Conservation (phyloP, 257 asterid genomes). For the Solanum ossicruentum region DNA sequence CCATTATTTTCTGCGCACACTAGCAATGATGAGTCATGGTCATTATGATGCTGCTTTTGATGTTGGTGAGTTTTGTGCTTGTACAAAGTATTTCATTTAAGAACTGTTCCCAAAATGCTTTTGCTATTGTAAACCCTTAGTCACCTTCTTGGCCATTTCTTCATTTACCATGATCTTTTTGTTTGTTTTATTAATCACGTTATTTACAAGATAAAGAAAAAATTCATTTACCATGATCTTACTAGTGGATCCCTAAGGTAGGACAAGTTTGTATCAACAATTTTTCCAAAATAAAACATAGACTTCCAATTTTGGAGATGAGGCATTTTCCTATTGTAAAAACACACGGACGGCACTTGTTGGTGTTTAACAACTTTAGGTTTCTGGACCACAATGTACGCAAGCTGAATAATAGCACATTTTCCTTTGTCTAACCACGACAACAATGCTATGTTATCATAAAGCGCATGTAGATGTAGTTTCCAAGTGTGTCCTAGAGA, state of each 20-base stretch:
- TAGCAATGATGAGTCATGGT: conserved; percentile 64
- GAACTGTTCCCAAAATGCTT: not conserved
- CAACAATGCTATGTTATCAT: not conserved
- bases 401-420: not conserved
- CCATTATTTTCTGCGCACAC: conserved; percentile 85
- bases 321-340: not conserved
- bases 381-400: not conserved
- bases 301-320: not conserved
- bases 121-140: not conserved
- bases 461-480: not conserved
- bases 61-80: conserved; percentile 24
- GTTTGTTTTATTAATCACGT: not conserved
- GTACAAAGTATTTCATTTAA: not conserved
- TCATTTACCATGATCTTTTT: not conserved
- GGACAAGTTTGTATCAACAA: not conserved
- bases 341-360: not conserved
- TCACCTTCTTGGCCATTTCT: not conserved
- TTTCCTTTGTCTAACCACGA: not conserved
- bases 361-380: not conserved
- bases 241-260: not conserved
- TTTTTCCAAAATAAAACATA: not conserved
- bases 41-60: conserved; percentile 47
- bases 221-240: not conserved
- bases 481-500: not conserved
- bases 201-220: not conserved